phyloP scores from a whole-genome alignment of 2,329 filamentous ascomycete genomes.

The Arthrinium phaeospermum region DNA sequence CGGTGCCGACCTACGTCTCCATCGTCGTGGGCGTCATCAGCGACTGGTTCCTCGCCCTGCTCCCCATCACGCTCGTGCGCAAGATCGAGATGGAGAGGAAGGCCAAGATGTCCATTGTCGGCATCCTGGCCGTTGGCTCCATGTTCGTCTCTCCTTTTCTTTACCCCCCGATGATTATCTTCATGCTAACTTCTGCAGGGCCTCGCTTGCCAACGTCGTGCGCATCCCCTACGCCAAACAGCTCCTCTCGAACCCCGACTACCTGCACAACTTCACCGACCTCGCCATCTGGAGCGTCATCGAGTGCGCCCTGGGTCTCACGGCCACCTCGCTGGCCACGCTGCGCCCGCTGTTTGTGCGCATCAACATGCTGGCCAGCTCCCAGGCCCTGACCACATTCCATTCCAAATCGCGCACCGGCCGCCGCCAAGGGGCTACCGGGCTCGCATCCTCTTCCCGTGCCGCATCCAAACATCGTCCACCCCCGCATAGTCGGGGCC shows the following conservation, averaged over 20 bases:
- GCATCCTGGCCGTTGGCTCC: conserved; percentile 23
- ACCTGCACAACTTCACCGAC: conserved; percentile 24
- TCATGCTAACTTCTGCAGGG: conserved; percentile 3
- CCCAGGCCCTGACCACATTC: neutral
- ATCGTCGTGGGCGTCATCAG: conserved; percentile 21
- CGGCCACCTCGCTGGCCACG: conserved; percentile 22
- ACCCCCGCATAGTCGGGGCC: neutral
- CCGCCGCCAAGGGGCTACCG: neutral
- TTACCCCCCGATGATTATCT: neutral
- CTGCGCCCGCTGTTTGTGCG: conserved; percentile 22
- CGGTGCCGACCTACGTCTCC: conserved; percentile 24
- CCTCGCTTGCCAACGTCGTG: conserved; percentile 24
- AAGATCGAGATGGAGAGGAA: conserved; percentile 24
- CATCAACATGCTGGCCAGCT: neutral
- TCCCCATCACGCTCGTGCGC: conserved; percentile 22
- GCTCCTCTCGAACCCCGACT: conserved; percentile 22
- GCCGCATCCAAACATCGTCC: neutral
- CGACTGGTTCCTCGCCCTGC: conserved; percentile 24
- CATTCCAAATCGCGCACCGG: neutral
- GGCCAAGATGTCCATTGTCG: conserved; percentile 23
- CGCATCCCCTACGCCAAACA: conserved; percentile 24
- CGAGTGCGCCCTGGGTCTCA: conserved; percentile 20
- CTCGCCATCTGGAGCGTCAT: conserved; percentile 24
- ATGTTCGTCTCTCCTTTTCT: conserved; percentile 7
- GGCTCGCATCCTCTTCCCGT: neutral